Evolutionary conservation across 345 rosid species (phyloP).

Genomic region (Bruguiera gymnorhiza): DNA sequence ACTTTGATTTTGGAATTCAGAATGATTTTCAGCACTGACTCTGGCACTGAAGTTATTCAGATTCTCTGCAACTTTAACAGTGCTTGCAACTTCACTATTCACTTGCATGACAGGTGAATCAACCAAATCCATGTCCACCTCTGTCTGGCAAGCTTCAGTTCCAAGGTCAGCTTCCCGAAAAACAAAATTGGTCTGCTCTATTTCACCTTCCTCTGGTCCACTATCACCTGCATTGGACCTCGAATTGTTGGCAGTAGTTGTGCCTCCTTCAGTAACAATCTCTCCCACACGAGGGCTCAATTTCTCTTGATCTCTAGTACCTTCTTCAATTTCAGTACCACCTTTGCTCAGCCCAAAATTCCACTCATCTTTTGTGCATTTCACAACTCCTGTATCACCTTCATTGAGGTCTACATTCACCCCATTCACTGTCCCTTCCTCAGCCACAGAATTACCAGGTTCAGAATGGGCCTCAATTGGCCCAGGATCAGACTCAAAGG

Average conservation of each 20-base stretch:
- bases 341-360: background rate
- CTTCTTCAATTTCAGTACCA: conserved; percentile 20
- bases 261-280: conserved; percentile 27
- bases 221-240: conserved; percentile 33
- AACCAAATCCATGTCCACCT: conserved; percentile 37
- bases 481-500: conserved; percentile 30
- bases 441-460: conserved; percentile 18
- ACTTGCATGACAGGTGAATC: conserved; percentile 34
- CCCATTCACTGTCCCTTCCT: background rate
- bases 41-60: conserved; percentile 20
- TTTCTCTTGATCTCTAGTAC: conserved; percentile 28
- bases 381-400: background rate
- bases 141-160: conserved; percentile 27
- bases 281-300: conserved; percentile 32
- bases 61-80: conserved; percentile 38
- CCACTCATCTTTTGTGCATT: background rate
- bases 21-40: conserved; percentile 23
- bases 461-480: conserved; percentile 33
- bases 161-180: background rate
- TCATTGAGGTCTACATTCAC: background rate
- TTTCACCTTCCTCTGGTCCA: conserved; percentile 21
- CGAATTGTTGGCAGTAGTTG: conserved; percentile 35
- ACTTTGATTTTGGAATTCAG: conserved; percentile 27
- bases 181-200: conserved; percentile 1
- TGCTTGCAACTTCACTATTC: conserved; percentile 40